A percentile compares a stretch with the other conserved stretches of the same genome.
Conservation (phyloP, 2,329 filamentous ascomycete genomes). For the Penicillium sp. region DNA sequence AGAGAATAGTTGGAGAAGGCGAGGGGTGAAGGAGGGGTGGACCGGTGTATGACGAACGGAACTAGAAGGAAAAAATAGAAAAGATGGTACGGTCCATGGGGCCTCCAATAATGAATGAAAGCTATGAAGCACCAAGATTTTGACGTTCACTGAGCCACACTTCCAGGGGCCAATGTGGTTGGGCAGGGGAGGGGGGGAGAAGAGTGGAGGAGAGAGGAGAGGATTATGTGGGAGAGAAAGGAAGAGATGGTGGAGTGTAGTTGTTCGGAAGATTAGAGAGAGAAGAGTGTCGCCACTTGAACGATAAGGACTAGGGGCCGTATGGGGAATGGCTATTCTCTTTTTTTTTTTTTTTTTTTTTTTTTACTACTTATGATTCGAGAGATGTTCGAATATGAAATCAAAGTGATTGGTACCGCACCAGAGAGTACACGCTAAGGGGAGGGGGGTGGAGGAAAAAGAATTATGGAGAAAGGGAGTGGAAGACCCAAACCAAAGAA, state of each 20-base stretch:
- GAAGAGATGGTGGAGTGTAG: constrained; percentile 1
- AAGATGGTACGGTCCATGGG: constrained; percentile 25
- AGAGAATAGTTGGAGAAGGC: constrained; percentile 20
- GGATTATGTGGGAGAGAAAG: neutral
- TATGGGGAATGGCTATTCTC: constrained; percentile 7
- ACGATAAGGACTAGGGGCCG: constrained; percentile 23
- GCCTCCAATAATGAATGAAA: constrained; percentile 27
- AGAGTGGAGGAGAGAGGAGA: neutral
- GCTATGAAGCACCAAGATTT: constrained; percentile 13
- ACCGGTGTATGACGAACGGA: constrained; percentile 23
- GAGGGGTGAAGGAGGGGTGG: constrained; percentile 27
- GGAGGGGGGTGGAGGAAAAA: constrained; percentile 4
- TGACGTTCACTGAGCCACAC: constrained; percentile 27
- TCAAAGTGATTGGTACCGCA: constrained; percentile 25
- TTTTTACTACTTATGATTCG: constrained; percentile 4
- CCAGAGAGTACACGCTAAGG: neutral
- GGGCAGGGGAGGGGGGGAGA: neutral
- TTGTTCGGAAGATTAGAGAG: constrained; percentile 17
- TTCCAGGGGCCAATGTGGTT: constrained; percentile 8
- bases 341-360: constrained; percentile 10
- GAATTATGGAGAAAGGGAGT: constrained; percentile 24
- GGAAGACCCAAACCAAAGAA: constrained; percentile 20
- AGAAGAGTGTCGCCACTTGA: constrained; percentile 20
- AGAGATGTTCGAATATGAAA: neutral
- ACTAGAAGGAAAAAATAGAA: constrained; percentile 24